Percentiles rank a stretch among this genome's conserved stretches.
These are phyloP conservation scores for Podospora pseudopauciseta DNA, from an alignment of 495 filamentous ascomycete genomes.

Conservation along the genomic window DNA sequence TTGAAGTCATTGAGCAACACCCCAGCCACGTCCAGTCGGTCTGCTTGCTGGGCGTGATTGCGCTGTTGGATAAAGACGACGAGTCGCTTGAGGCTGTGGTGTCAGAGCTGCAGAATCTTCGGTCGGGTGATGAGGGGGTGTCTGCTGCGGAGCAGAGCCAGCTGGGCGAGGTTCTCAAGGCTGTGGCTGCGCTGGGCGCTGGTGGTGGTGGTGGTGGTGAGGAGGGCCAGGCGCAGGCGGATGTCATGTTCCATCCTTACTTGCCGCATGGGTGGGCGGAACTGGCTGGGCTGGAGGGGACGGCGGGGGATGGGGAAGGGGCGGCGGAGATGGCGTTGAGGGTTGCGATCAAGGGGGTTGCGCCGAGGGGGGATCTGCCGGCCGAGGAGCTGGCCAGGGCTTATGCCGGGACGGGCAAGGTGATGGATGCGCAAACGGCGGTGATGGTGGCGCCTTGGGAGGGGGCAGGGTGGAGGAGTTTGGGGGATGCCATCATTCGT, in stretches of 20 bases:
- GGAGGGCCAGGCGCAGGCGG: slow-evolving; percentile 57
- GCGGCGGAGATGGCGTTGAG: slow-evolving; percentile 76
- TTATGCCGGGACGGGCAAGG: slow-evolving; percentile 70
- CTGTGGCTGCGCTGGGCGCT: slow-evolving; percentile 38
- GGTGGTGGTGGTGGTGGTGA: slow-evolving; percentile 32
- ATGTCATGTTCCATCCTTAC: slow-evolving; percentile 74
- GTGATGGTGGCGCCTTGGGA: slow-evolving; percentile 82
- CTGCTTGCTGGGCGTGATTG: slow-evolving; percentile 75
- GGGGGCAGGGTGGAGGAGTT: slow-evolving; percentile 56
- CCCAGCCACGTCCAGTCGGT: slow-evolving; percentile 74
- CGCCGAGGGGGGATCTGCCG: slow-evolving; percentile 63
- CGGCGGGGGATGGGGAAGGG: slow-evolving; percentile 45
- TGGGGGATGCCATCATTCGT: slow-evolving; percentile 34
- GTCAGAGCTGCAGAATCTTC: slow-evolving; percentile 68
- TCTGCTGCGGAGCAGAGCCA: slow-evolving; percentile 43
- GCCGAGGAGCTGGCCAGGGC: slow-evolving; percentile 67
- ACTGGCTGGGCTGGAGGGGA: slow-evolving; percentile 58
- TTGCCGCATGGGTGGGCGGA: slow-evolving; percentile 74
- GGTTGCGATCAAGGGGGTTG: slow-evolving; percentile 67
- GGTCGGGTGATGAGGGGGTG: slow-evolving; percentile 54
- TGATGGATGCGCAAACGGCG: slow-evolving; percentile 69
- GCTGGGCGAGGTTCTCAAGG: slow-evolving; percentile 45
- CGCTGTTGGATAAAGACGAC: slow-evolving; percentile 70
- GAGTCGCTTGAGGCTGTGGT: slow-evolving; percentile 77
- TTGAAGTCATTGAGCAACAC: slow-evolving; percentile 66